Evolutionary conservation across 768 basidiomycete species (phyloP), one percentile per base, ranked within the genome.

Genomic region (Boletus eberwhitei): DNA sequence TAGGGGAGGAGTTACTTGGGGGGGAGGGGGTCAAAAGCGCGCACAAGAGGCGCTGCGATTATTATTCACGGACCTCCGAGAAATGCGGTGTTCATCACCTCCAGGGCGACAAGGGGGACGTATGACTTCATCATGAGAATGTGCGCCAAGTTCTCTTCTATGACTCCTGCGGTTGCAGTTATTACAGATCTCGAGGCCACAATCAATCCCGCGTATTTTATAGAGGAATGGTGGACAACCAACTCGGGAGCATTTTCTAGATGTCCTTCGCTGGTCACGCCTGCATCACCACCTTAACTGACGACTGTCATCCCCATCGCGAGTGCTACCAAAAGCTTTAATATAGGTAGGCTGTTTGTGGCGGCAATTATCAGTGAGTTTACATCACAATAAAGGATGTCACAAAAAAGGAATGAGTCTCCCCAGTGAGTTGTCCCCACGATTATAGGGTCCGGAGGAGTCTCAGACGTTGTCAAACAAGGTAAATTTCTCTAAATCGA

Each of bases 211-310:
- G 24, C 13, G 14, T 47, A 54, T 5, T 65, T 68, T 14, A 74
- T 73, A 66, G 68, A 70, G 8, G 61, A 61, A 47, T 78, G 76
- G 77, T 77, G 76, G 76, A 48, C 39, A n/a, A 46, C 54, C 48
- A 75, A 74, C 47, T 50, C 68, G 35, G 48, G 41, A 7, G 19
- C 21, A 2, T 70, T 78, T 53, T 60, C 56, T 17, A 34, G 24
- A 26, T 26, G 24, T 26, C 24, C 24, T 26, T 26, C 5, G 24
- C 5, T 26, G 5, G 24, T 26, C 24, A 26, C 5, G 24, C 24
- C 6, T 6, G 24, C 6, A 26, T 26, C 24, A 26, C 24, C 24
- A 26, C 24, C 24, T 26, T 26, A 26, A 26, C 24, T 26, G 24
- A 26, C 24, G 24, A 26, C 5, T 26, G 24, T 26, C 24, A 26